Evolutionary conservation across 2,329 filamentous ascomycete genomes (phyloP), one percentile per base, ranked within the genome.

Genomic region (Aspergillus clavatus): DNA sequence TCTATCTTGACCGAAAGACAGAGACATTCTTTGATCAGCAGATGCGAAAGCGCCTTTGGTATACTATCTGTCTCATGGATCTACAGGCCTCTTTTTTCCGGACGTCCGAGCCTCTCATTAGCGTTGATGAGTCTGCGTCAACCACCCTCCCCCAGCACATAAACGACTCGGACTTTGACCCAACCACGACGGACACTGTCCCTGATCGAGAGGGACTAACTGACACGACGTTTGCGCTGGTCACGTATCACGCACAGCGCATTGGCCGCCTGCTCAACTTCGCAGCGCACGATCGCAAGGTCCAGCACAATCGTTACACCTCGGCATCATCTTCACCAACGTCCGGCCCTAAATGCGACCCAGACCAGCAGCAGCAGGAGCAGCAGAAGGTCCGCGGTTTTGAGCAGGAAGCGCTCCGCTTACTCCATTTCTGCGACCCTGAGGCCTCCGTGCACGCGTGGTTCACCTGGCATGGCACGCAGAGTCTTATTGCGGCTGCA

Each of bases 381-480:
- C 37, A 18, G n/a, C 19, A 24, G n/a, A n/a, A n/a, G n/a, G n/a
- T n/a, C n/a, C n/a, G n/a, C n/a, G n/a, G n/a, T 16, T 56, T 61
- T 33, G 54, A 61, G 27, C 31, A 58, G 21, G 24, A 50, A 4
- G 39, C 45, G 4, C 42, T 51, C 4, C 35, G 38, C 10, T 48
- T 63, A n/a, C 36, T 59, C 7, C 48, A 54, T n/a, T 54, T 53
- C 29, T 63, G 62, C 36, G 59, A 66, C 33, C 61, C 61, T 2
- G 55, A 61, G 7, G 40, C 58, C 14, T 59, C 51, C 16, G 12
- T 43, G 3, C 62, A 59, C 38, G 59, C 61, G 4, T 65, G 62
- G 62, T 60, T 61, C 28, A 52, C 55, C 6, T 61, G 55, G 33
- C 57, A 65, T 41, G 49, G 51, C 18, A 47, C 59, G 0, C 60